Base-by-base conservation (phyloP, 164 flowering plant genomes). In the Protea cynaroides region DNA sequence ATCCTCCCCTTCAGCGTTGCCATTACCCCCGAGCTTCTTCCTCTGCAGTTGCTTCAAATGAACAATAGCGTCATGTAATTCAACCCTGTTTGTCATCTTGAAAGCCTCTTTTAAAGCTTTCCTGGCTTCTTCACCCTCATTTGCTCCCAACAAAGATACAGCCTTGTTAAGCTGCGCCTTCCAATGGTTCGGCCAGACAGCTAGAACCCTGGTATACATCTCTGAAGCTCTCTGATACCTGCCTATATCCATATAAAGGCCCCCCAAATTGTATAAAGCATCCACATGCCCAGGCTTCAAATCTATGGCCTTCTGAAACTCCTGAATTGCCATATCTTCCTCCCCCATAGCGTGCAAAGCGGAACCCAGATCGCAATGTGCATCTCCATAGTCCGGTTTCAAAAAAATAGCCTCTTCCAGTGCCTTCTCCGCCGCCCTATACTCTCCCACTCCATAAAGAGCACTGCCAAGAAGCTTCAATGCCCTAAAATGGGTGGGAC, bases 401-500 rank as follows among this genome's bases (percentile, higher is more conserved):
- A 95, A 72, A 63, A 85, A 92, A 47, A 92, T 86, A 17, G 96
- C 96, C 80, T 95, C 99, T 69, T 88, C 99, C 63, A 92, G 78
- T 8, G 99, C 97, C 73, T 92, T 94, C 72, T 88, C 92, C n/a
- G 99, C 97, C 3, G 99, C 97, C 76, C 86, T 85, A 71, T 89
- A 85, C 79, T 91, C 99, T n/a, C 97, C 99, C 11, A 94, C 99
- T 24, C 97, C 99, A 63, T 91, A 87, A 37, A 92, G 82, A 55
- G 97, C 99, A 84, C 99, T 88, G 34, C 99, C 99, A 85, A 92
- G 66, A 69, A 94, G 96, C 75, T 94, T 94, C 82, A 94, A 75
- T 44, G 99, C 97, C 65, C 97, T 78, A 77, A 83, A 91, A 83
- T 94, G 99, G 1, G 93, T 83, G 0, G 99, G 92, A 71, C 92